Evolutionary conservation across 805 yeast genomes (phyloP).

Genomic region (Yarrowia osloensis): DNA sequence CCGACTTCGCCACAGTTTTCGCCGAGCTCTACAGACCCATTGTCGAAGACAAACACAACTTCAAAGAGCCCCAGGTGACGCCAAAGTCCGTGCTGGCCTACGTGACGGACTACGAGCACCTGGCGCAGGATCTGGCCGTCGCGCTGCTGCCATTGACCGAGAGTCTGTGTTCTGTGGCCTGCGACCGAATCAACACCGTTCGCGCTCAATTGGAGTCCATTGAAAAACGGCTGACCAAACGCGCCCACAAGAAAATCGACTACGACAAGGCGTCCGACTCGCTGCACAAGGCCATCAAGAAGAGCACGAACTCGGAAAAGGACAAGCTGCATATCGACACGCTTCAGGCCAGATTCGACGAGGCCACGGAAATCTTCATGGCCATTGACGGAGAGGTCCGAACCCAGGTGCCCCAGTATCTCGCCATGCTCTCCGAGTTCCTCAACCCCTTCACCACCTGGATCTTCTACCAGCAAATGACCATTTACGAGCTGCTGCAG

Average conservation of each 20-base stretch:
- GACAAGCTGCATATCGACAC: constrained; percentile 38
- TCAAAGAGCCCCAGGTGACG: constrained; percentile 26
- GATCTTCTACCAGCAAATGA: constrained; percentile 39
- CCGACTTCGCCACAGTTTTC: constrained; percentile 34
- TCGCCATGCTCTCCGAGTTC: constrained; percentile 40
- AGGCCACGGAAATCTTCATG: constrained; percentile 40
- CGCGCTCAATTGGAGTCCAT: constrained; percentile 37
- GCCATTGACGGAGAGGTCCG: constrained; percentile 40
- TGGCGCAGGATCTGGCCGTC: constrained; percentile 31
- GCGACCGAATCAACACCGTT: constrained; percentile 36
- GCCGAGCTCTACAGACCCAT: constrained; percentile 38
- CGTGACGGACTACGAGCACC: constrained; percentile 1
- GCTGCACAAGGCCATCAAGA: constrained; percentile 39
- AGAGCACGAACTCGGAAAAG: constrained; percentile 37
- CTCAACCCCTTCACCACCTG: constrained; percentile 40
- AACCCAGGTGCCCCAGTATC: constrained; percentile 38
- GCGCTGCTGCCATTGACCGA: constrained; percentile 39
- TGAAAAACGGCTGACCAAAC: constrained; percentile 34
- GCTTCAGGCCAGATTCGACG: constrained; percentile 39
- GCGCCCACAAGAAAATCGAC: constrained; percentile 46
- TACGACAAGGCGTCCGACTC: constrained; percentile 42
- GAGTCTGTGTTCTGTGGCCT: constrained; percentile 34
- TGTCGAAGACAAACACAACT: constrained; percentile 36
- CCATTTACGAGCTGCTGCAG: constrained; percentile 37
- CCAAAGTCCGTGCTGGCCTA: constrained; percentile 1